Conservation (phyloP, 75 land plant species). For the Pseudotsuga menziesii region DNA sequence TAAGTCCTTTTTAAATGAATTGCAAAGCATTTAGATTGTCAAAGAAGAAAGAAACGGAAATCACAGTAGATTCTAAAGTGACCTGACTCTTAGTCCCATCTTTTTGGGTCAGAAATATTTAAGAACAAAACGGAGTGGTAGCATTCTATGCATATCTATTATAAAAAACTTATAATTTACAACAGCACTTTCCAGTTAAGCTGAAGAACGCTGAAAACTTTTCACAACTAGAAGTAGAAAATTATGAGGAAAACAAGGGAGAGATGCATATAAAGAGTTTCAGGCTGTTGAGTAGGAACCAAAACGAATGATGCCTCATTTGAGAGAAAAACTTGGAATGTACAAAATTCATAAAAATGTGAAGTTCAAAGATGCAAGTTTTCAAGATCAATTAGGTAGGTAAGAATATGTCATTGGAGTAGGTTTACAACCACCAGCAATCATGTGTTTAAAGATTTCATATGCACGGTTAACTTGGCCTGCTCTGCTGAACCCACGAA, state of each 20-base stretch:
- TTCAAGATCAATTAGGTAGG: constrained; percentile 37
- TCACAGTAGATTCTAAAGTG: not conserved
- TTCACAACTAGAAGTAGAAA: not conserved
- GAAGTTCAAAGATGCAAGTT: not conserved
- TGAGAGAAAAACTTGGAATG: not conserved
- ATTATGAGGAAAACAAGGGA: not conserved
- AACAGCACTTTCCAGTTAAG: not conserved
- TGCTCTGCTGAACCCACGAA: constrained; percentile 44
- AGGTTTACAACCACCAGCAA: constrained; percentile 49
- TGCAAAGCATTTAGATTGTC: not conserved
- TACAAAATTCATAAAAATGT: not conserved
- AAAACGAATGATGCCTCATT: not conserved
- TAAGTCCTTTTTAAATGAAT: not conserved
- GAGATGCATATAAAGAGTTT: not conserved
- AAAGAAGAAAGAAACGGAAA: not conserved
- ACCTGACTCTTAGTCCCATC: not conserved
- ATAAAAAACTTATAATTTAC: not conserved
- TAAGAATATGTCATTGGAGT: constrained; percentile 48
- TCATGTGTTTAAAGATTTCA: constrained; percentile 49
- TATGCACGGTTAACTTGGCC: constrained; percentile 54
- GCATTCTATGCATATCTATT: not conserved
- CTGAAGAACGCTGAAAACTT: not conserved
- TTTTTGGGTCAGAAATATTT: not conserved
- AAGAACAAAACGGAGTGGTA: not conserved
- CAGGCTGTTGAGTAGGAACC: not conserved